A percentile compares a stretch with the other conserved stretches of the same genome.
Conservation (phyloP, 23 red algal species). For the Gracilaria vermiculophylla region DNA sequence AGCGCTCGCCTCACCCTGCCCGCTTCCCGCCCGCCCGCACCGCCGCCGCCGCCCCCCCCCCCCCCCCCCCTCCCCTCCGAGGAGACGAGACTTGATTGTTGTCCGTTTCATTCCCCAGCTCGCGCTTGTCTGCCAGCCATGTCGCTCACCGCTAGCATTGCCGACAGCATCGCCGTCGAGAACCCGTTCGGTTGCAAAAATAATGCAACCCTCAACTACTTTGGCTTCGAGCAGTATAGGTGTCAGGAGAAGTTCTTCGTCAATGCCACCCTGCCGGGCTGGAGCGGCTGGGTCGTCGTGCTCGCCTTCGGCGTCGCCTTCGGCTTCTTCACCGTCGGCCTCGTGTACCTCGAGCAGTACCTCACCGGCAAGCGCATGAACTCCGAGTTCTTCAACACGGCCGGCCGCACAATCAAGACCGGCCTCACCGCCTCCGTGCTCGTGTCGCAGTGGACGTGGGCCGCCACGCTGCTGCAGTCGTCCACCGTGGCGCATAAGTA, state of each 20-base stretch:
- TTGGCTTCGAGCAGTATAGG: constrained; percentile 53
- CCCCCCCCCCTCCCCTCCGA: not conserved
- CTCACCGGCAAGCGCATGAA: constrained; percentile 19
- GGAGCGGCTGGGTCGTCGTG: constrained; percentile 63
- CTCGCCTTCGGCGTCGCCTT: constrained; percentile 72
- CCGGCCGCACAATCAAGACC: constrained; percentile 79
- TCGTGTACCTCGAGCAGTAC: constrained; percentile 51
- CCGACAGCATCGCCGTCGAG: not conserved
- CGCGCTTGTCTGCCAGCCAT: not conserved
- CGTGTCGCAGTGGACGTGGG: constrained; percentile 91
- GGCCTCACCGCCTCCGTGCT: constrained; percentile 81
- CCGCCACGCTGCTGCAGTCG: constrained; percentile 76
- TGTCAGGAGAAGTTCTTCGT: constrained; percentile 50
- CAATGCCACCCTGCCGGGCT: not conserved
- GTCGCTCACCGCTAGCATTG: not conserved
- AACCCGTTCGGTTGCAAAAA: not conserved
- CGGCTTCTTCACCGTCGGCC: constrained; percentile 64
- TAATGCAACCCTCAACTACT: not conserved
- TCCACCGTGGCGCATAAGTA: constrained; percentile 75
- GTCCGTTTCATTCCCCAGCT: not conserved
- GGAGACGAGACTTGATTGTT: no score
- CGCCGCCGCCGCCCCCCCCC: not conserved
- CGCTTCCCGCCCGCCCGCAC: not conserved
- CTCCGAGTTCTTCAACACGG: constrained; percentile 90
- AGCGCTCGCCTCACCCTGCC: no score